These are phyloP conservation scores for Haplosporangium sp. DNA, from an alignment of 371 early-diverging fungal genomes.

Conservation along the genomic window DNA sequence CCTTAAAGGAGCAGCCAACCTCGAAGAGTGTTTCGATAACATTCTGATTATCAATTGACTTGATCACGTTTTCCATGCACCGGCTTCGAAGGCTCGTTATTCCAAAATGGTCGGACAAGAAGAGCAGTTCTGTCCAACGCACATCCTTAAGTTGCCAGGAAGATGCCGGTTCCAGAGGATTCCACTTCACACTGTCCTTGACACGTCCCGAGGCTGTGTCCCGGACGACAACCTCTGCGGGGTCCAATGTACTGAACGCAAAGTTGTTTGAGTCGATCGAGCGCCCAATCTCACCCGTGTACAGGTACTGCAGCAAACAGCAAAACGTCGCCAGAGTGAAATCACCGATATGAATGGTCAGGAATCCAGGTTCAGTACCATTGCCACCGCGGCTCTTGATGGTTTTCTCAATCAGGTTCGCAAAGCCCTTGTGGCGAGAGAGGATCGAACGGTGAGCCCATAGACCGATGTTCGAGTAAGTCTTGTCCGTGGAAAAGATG, in stretches of 20 bases:
- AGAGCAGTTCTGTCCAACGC: conserved; percentile 6
- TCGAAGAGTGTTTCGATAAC: conserved; percentile 16
- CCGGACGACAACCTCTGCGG: background rate
- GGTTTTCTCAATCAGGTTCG: background rate
- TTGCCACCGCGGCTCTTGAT: background rate
- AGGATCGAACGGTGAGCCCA: conserved; percentile 9
- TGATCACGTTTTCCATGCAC: conserved; percentile 1
- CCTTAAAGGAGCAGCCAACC: conserved; percentile 2
- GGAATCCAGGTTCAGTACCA: background rate
- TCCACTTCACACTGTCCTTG: conserved; percentile 6
- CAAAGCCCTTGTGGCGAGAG: background rate
- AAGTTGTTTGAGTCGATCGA: background rate
- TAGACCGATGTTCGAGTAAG: background rate
- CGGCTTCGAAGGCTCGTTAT: conserved; percentile 4
- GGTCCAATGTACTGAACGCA: background rate
- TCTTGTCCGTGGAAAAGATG: conserved; percentile 4
- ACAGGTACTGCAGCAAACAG: conserved; percentile 5
- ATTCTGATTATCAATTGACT: conserved; percentile 1
- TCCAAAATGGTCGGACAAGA: conserved; percentile 5
- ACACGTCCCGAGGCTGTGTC: background rate
- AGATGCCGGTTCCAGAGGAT: background rate
- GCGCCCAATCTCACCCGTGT: conserved; percentile 6
- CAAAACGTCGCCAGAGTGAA: conserved; percentile 7
- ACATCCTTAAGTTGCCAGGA: conserved; percentile 11
- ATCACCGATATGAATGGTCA: background rate